Conservation (phyloP, 2,329 filamentous ascomycete species). For the Scorias spongiosa region DNA sequence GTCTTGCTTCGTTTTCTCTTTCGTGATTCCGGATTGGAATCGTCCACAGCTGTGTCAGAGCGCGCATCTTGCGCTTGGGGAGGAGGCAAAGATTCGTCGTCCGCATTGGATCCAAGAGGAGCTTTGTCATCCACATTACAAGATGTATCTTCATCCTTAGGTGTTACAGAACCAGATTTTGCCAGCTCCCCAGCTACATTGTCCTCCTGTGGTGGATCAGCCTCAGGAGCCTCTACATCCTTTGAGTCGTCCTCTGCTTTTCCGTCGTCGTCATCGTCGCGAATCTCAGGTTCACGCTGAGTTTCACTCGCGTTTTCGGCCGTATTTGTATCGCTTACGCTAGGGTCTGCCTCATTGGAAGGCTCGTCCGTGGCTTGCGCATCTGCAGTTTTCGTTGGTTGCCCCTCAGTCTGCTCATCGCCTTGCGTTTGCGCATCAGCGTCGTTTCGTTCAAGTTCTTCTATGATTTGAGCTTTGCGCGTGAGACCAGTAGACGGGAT, state of each 20-base stretch:
- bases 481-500: slow-evolving; percentile 31
- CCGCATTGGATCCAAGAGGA: background rate
- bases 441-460: slow-evolving; percentile 26
- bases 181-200: background rate
- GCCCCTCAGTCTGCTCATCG: slow-evolving; percentile 1
- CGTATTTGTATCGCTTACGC: slow-evolving; percentile 6
- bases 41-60: background rate
- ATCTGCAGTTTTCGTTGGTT: slow-evolving; percentile 2
- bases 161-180: background rate
- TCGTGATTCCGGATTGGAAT: slow-evolving; percentile 12
- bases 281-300: background rate
- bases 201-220: background rate
- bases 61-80: background rate
- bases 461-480: slow-evolving; percentile 33
- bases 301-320: background rate
- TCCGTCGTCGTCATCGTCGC: background rate
- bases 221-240: background rate
- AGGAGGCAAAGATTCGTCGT: background rate
- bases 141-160: too few relatives aligned
- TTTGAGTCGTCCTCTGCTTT: background rate
- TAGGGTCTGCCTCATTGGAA: slow-evolving; percentile 4
- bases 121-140: background rate
- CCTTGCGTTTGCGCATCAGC: slow-evolving; percentile 3
- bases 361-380: slow-evolving; percentile 2
- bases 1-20: slow-evolving; percentile 28